Percentiles rank a stretch among this genome's conserved stretches.
Conservation (phyloP, 495 filamentous ascomycete species). For the Neurospora sp. region DNA sequence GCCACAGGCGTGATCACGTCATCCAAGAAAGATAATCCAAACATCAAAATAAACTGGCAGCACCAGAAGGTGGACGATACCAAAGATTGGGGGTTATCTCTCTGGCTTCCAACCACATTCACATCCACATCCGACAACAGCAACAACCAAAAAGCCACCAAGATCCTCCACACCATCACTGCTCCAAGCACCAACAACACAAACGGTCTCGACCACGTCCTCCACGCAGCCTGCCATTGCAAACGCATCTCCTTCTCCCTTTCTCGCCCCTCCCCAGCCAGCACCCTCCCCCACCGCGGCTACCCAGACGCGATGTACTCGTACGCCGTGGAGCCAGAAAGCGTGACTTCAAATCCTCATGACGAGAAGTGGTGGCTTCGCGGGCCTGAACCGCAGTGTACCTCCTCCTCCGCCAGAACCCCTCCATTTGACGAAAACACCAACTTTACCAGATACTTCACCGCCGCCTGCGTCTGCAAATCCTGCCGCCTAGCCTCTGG, state of each 20-base stretch:
- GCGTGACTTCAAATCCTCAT: slow-evolving; percentile 30
- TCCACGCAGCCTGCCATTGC: slow-evolving; percentile 35
- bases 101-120: slow-evolving; percentile 30
- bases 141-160: slow-evolving; percentile 2
- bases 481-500: slow-evolving; percentile 53
- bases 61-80: slow-evolving; percentile 44
- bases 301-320: slow-evolving; percentile 27
- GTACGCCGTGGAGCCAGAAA: slow-evolving; percentile 24
- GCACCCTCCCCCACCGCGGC: slow-evolving; percentile 14
- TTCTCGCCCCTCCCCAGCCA: slow-evolving; percentile 26
- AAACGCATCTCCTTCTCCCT: slow-evolving; percentile 26
- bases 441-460: slow-evolving; percentile 40
- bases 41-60: slow-evolving; percentile 18
- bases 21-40: neutral
- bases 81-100: slow-evolving; percentile 46
- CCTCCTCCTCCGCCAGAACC: neutral
- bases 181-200: slow-evolving; percentile 1
- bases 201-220: slow-evolving; percentile 5
- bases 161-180: neutral
- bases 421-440: neutral
- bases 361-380: slow-evolving; percentile 29
- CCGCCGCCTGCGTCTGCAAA: slow-evolving; percentile 54
- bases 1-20: neutral
- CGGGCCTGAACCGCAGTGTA: slow-evolving; percentile 8
- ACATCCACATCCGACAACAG: neutral